phyloP scores from a whole-genome alignment of 2,329 filamentous ascomycete species.

The Ophiognomonia clavigignenti-juglandacearum region DNA sequence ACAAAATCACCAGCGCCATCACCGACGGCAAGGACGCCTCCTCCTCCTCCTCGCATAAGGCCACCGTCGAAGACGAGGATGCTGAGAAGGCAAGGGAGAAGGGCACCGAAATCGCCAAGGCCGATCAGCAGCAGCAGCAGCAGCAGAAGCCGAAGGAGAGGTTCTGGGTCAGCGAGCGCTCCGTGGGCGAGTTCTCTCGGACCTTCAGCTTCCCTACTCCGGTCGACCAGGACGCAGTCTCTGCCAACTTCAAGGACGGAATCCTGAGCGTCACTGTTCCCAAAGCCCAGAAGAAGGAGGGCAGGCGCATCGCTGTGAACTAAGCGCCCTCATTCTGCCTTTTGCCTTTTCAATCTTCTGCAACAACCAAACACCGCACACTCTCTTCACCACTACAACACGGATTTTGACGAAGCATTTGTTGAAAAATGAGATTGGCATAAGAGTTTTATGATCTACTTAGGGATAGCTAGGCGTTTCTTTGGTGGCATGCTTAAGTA shows the following conservation, averaged over 20 bases:
- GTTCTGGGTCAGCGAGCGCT: constrained; percentile 69
- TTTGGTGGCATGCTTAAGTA: too few relatives aligned
- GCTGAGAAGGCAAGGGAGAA: constrained; percentile 29
- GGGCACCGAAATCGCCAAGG: constrained; percentile 24
- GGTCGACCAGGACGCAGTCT: constrained; percentile 58
- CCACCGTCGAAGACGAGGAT: constrained; percentile 62
- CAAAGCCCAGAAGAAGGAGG: constrained; percentile 58
- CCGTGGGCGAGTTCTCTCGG: constrained; percentile 62
- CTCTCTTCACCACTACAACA: too few relatives aligned
- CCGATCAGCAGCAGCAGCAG: constrained; percentile 17
- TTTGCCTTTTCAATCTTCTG: too few relatives aligned
- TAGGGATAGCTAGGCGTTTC: too few relatives aligned
- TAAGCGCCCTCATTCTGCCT: constrained; percentile 28
- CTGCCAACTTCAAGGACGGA: constrained; percentile 60
- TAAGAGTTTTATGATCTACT: too few relatives aligned
- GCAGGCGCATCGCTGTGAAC: constrained; percentile 50
- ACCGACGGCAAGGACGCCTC: constrained; percentile 35
- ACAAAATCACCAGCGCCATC: constrained; percentile 34
- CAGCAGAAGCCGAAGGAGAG: constrained; percentile 25
- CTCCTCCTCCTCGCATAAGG: constrained; percentile 49
- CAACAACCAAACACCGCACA: too few relatives aligned
- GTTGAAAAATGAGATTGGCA: too few relatives aligned
- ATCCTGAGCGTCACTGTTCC: constrained; percentile 60
- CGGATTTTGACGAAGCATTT: too few relatives aligned
- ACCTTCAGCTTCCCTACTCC: constrained; percentile 63